Evolutionary conservation across 169 alveolate genomes (phyloP), one percentile per base, ranked within the genome.

Genomic region (Plasmodium chabaudi): DNA sequence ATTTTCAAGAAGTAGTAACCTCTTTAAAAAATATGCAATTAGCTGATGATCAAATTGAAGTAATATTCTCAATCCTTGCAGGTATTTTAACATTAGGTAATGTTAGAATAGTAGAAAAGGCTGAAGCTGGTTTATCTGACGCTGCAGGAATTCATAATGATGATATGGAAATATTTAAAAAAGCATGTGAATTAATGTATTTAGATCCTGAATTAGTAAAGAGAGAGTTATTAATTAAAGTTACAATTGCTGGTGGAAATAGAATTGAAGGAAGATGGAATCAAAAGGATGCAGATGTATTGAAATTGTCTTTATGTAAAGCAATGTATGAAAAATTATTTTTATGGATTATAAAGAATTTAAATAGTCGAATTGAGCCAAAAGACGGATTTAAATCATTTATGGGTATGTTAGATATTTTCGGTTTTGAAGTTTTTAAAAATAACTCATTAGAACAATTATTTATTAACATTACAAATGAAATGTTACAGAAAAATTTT

Each of bases 41-140:
- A 73, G 74, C 94, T 46, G 94, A 97, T 19, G 79, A 86, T 1
- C 99, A 98, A 73, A 94, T 96, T 49, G 96, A 91, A 64, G 92
- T 97, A 64, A 95, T 98, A 10, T 93, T 97, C 51, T 91, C 97
- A 27, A 64, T 97, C 23, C 93, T 98, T 17, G 94, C 97, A 1
- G 99, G 99, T 55, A 95, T 98, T 13, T 92, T 99, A 57, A 94
- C 97, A 46, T 74, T 99, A 71, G 99, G 99, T 67, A 98, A 99
- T 89, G 97, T 98, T n/a, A 95, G 96, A 77, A 94, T 98, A 77
- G 93, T 94, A 7, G 98, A 97, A 34, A 94, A 93, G 47, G 92
- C 95, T 39, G 95, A 93, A 17, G 96, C 91, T 1, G 98, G 98
- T n/a, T 87, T 95, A n/a, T 96, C 88, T 47, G 96, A 95, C 55